Evolutionary conservation across 371 early-diverging fungal genomes (phyloP).

Genomic region (Actinomortierella ambigua): DNA sequence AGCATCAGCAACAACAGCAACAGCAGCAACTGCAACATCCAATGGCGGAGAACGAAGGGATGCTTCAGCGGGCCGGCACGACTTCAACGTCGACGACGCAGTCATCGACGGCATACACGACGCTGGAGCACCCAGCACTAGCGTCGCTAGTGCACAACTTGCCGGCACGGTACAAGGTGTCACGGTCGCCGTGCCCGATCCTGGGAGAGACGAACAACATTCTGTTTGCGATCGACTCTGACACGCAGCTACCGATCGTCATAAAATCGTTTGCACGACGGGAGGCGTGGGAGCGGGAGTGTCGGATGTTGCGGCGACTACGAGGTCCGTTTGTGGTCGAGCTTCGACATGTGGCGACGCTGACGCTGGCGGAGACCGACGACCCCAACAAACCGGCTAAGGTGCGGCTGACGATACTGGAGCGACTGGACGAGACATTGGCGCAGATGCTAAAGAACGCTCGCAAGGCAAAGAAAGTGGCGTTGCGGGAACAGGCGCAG

Average conservation of each 20-base stretch:
- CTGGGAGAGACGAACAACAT: slow-evolving; percentile 34
- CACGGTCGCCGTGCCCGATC: slow-evolving; percentile 35
- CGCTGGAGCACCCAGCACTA: slow-evolving; percentile 27
- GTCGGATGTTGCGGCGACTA: slow-evolving; percentile 19
- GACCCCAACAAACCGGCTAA: slow-evolving; percentile 35
- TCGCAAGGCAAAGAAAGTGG: slow-evolving; percentile 30
- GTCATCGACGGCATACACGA: slow-evolving; percentile 14
- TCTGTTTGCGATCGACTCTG: slow-evolving; percentile 33
- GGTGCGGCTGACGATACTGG: slow-evolving; percentile 34
- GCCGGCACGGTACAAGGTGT: slow-evolving; percentile 31
- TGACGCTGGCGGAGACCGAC: slow-evolving; percentile 34
- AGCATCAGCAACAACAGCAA: neutral
- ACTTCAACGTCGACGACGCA: slow-evolving; percentile 18
- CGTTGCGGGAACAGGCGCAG: slow-evolving; percentile 24
- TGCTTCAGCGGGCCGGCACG: slow-evolving; percentile 1
- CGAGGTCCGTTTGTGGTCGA: slow-evolving; percentile 41
- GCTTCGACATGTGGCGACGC: slow-evolving; percentile 36
- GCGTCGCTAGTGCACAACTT: slow-evolving; percentile 25
- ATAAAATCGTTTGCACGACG: slow-evolving; percentile 31
- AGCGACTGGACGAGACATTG: slow-evolving; percentile 36
- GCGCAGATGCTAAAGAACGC: slow-evolving; percentile 45
- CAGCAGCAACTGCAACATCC: slow-evolving; percentile 4
- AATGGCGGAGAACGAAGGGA: too few relatives aligned
- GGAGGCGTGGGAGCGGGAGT: slow-evolving; percentile 43
- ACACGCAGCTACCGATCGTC: slow-evolving; percentile 41